Evolutionary conservation across 2,329 filamentous ascomycete species (phyloP).

Genomic region (Davidsoniella neocaledoniae): DNA sequence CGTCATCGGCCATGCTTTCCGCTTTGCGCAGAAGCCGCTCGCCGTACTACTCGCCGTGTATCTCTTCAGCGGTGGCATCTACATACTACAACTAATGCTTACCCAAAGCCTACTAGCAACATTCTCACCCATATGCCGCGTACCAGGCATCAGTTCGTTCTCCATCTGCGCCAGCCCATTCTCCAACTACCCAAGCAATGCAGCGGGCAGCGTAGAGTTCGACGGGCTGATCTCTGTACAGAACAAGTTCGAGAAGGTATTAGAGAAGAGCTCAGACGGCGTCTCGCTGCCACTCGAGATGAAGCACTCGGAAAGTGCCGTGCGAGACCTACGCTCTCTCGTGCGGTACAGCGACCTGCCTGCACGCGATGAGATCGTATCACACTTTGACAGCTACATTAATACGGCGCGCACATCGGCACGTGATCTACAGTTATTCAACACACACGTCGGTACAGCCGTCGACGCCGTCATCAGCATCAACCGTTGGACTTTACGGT

Average conservation of each 20-base stretch:
- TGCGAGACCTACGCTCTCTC: constrained; percentile 56
- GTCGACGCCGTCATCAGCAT: constrained; percentile 60
- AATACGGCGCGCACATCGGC: constrained; percentile 48
- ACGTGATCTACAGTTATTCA: constrained; percentile 55
- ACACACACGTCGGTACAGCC: constrained; percentile 55
- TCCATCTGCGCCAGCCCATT: constrained; percentile 15
- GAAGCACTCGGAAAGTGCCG: constrained; percentile 57
- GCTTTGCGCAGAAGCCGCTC: constrained; percentile 46
- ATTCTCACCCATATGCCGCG: constrained; percentile 50
- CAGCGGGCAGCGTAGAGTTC: constrained; percentile 39
- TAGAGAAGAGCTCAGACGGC: constrained; percentile 49
- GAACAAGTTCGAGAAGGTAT: constrained; percentile 56
- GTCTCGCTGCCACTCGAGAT: constrained; percentile 59
- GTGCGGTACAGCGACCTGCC: constrained; percentile 54
- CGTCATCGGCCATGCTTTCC: constrained; percentile 41
- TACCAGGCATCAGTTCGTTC: constrained; percentile 41
- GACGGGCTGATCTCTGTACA: constrained; percentile 60
- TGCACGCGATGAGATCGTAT: constrained; percentile 51
- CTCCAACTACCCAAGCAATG: constrained; percentile 16
- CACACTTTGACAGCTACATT: constrained; percentile 63
- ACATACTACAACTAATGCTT: constrained; percentile 44
- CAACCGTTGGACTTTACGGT: constrained; percentile 57
- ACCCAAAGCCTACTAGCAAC: constrained; percentile 43
- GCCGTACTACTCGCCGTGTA: constrained; percentile 45
- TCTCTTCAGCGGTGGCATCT: constrained; percentile 39